Percentiles rank a stretch among this genome's conserved stretches.
phyloP scores from a whole-genome alignment of 768 basidiomycete genomes.

The Leccinum imitatum region DNA sequence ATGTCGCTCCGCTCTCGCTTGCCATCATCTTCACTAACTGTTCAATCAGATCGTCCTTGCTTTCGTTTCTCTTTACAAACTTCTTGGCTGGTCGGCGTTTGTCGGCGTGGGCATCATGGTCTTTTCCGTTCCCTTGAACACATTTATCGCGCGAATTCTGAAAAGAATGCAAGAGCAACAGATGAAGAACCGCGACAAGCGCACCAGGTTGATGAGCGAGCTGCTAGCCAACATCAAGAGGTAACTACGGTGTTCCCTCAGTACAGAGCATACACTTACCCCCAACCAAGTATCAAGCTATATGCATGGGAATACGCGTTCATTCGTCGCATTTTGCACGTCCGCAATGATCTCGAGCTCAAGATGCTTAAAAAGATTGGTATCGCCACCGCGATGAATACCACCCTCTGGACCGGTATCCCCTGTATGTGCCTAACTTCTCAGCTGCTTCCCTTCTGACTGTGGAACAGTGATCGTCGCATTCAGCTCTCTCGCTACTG shows the following conservation, averaged over 20 bases:
- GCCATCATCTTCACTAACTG: background rate
- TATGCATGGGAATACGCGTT: slow-evolving; percentile 97
- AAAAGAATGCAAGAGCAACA: slow-evolving; percentile 82
- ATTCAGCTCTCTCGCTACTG: slow-evolving; percentile 79
- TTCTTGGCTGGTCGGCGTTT: slow-evolving; percentile 91
- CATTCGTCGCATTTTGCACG: slow-evolving; percentile 69
- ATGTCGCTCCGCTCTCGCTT: slow-evolving; percentile 15
- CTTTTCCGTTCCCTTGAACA: slow-evolving; percentile 75
- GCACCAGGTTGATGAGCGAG: slow-evolving; percentile 89
- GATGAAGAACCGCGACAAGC: slow-evolving; percentile 90
- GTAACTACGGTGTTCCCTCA: slow-evolving; percentile 28
- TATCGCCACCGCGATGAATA: slow-evolving; percentile 63
- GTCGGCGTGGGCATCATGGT: slow-evolving; percentile 89
- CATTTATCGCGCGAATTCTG: slow-evolving; percentile 63
- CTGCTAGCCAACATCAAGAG: slow-evolving; percentile 90
- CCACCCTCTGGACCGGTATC: slow-evolving; percentile 65
- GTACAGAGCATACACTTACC: background rate
- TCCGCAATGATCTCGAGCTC: slow-evolving; percentile 81
- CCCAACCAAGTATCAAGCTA: slow-evolving; percentile 71
- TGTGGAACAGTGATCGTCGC: slow-evolving; percentile 58
- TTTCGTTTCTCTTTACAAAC: slow-evolving; percentile 84
- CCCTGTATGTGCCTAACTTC: slow-evolving; percentile 39
- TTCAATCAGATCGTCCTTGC: slow-evolving; percentile 70
- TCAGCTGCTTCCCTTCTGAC: background rate
- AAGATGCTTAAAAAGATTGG: slow-evolving; percentile 83